Conservation (phyloP, 345 rosid species). For the Eucalyptus camaldulensis region DNA sequence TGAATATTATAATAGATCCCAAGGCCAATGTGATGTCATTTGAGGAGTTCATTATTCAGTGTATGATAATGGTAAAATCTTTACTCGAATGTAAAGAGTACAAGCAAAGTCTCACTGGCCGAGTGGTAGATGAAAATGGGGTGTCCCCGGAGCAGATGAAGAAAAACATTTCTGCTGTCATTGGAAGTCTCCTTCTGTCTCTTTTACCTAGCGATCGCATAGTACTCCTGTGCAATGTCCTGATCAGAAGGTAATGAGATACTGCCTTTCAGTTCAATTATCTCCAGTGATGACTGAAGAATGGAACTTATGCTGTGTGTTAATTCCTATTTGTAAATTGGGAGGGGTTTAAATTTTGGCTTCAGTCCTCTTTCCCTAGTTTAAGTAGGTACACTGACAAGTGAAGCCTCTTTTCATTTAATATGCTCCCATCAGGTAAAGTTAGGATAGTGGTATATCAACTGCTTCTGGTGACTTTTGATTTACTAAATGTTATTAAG, state of each 20-base stretch:
- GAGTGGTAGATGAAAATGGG: slow-evolving; percentile 78
- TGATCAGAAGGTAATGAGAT: slow-evolving; percentile 70
- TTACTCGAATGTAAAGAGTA: slow-evolving; percentile 92
- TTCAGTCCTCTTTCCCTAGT: background rate
- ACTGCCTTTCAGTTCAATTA: background rate
- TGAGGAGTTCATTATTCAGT: slow-evolving; percentile 80
- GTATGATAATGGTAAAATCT: slow-evolving; percentile 93
- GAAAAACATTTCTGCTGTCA: slow-evolving; percentile 62
- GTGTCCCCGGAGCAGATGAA: slow-evolving; percentile 71
- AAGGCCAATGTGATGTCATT: slow-evolving; percentile 45
- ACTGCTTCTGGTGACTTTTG: background rate
- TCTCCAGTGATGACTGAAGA: background rate
- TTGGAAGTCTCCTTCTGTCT: slow-evolving; percentile 56
- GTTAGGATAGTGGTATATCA: background rate
- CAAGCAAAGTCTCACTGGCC: slow-evolving; percentile 74
- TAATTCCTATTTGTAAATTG: background rate
- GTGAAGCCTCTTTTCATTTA: background rate
- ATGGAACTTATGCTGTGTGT: background rate
- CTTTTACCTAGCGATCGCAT: slow-evolving; percentile 81
- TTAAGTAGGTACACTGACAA: background rate
- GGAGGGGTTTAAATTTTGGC: background rate
- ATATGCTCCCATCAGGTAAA: background rate
- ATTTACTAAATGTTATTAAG: background rate
- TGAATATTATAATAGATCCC: slow-evolving; percentile 74
- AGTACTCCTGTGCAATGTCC: slow-evolving; percentile 67